Evolutionary conservation across 176 grass and related monocot species (phyloP).

Genomic region (Eremochloa ophiuroides): DNA sequence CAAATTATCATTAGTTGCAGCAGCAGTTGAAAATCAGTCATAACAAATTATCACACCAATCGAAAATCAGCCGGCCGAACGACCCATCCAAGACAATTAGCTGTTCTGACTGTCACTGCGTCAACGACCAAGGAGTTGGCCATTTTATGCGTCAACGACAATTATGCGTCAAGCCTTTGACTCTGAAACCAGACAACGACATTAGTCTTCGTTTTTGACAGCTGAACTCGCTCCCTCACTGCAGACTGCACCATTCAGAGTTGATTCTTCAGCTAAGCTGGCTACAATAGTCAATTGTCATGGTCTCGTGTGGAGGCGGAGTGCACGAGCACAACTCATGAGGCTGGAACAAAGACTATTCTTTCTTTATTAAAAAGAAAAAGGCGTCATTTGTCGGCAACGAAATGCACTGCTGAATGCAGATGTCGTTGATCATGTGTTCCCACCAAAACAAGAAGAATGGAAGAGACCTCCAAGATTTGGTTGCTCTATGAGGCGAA

Average conservation of each 20-base stretch:
- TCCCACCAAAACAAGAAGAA: not conserved
- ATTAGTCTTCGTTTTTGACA: not conserved
- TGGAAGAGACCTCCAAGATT: not conserved
- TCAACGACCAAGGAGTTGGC: not conserved
- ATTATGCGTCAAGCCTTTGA: conserved; percentile 32
- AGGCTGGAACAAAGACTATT: not conserved
- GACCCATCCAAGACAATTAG: not conserved
- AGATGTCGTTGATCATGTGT: no score
- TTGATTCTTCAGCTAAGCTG: conserved; percentile 21
- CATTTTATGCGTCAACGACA: not conserved
- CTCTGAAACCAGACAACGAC: conserved; percentile 2
- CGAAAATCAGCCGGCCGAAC: no score
- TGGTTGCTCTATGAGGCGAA: not conserved
- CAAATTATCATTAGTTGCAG: no score
- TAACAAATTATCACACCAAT: no score
- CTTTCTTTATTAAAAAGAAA: not conserved
- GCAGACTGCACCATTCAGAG: not conserved
- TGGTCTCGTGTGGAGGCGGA: not conserved
- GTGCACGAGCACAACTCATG: not conserved
- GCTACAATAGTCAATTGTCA: conserved; percentile 7
- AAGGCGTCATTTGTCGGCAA: not conserved
- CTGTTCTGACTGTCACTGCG: not conserved
- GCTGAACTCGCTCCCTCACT: not conserved
- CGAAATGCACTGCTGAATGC: not conserved
- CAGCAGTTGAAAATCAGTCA: no score